phyloP scores from a whole-genome alignment of 2,329 filamentous ascomycete genomes.

The Fusarium circinatum region DNA sequence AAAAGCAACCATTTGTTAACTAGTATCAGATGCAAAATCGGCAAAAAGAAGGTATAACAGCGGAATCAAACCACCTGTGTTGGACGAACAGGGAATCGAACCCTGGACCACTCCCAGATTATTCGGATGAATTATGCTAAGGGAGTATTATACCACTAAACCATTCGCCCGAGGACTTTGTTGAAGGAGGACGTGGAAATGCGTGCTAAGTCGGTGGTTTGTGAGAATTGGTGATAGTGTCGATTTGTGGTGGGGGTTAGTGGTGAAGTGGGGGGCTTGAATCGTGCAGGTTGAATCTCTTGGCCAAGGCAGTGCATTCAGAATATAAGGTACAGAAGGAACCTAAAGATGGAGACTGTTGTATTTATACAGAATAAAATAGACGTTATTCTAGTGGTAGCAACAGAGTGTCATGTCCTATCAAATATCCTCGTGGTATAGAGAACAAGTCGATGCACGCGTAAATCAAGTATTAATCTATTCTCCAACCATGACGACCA shows the following conservation, averaged over 20 bases:
- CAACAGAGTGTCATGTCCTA: background rate
- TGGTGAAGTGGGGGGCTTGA: background rate
- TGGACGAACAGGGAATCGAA: constrained; percentile 51
- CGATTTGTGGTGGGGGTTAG: constrained; percentile 21
- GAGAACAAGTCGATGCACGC: constrained; percentile 29
- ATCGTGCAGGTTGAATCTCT: constrained; percentile 27
- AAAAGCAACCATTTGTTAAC: background rate
- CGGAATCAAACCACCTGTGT: constrained; percentile 36
- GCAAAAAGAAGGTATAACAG: constrained; percentile 29
- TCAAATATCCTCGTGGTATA: background rate
- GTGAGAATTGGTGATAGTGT: constrained; percentile 4
- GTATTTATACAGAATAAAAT: background rate
- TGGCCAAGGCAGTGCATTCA: constrained; percentile 3
- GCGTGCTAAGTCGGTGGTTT: background rate
- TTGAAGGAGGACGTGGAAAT: background rate
- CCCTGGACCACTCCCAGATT: constrained; percentile 48
- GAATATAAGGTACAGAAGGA: background rate
- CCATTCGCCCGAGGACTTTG: constrained; percentile 43
- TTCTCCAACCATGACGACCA: constrained; percentile 46
- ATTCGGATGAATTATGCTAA: constrained; percentile 44
- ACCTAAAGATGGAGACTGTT: background rate
- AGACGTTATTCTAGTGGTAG: background rate
- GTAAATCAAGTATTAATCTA: constrained; percentile 22
- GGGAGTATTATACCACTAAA: constrained; percentile 51
- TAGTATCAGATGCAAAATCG: background rate